Conservation (phyloP, 2,329 filamentous ascomycete genomes). For the Aureobasidium subglaciale region DNA sequence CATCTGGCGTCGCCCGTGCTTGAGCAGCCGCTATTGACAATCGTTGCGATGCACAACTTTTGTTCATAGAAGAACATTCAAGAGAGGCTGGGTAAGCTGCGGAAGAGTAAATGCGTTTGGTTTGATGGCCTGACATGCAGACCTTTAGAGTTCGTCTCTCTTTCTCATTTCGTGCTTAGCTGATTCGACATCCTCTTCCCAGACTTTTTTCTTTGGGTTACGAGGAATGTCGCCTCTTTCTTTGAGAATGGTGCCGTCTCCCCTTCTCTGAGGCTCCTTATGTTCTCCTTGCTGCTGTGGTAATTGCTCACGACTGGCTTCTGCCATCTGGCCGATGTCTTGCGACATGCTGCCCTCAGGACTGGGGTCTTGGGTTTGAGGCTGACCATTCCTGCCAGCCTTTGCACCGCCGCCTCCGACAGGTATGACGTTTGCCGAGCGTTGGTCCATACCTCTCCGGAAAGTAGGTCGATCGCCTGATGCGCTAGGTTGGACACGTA, state of each 20-base stretch:
- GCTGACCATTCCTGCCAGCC: constrained; percentile 24
- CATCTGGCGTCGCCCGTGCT: too few species aligned
- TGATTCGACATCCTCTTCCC: constrained; percentile 45
- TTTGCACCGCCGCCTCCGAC: constrained; percentile 43
- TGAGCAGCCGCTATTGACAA: too few species aligned
- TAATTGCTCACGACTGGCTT: constrained; percentile 25
- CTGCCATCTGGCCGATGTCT: constrained; percentile 38
- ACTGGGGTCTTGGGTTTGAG: constrained; percentile 20
- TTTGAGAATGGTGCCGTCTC: constrained; percentile 41
- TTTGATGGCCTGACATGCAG: too few species aligned
- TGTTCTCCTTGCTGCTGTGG: constrained; percentile 18
- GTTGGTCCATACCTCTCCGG: constrained; percentile 18
- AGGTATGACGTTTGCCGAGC: constrained; percentile 30
- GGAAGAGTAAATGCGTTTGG: too few species aligned
- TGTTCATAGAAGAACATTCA: too few species aligned
- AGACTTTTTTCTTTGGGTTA: constrained; percentile 58
- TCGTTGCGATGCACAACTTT: too few species aligned
- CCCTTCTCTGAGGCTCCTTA: constrained; percentile 25
- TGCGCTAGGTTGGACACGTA: constrained; percentile 40
- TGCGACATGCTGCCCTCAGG: constrained; percentile 33
- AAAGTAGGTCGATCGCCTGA: constrained; percentile 30
- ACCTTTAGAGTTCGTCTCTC: constrained; percentile 30
- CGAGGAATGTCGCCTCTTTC: constrained; percentile 29
- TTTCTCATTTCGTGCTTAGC: constrained; percentile 23
- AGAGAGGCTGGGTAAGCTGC: too few species aligned